These are phyloP conservation scores for Diaporthe longicolla DNA, from an alignment of 2,329 filamentous ascomycete genomes.

Conservation along the genomic window DNA sequence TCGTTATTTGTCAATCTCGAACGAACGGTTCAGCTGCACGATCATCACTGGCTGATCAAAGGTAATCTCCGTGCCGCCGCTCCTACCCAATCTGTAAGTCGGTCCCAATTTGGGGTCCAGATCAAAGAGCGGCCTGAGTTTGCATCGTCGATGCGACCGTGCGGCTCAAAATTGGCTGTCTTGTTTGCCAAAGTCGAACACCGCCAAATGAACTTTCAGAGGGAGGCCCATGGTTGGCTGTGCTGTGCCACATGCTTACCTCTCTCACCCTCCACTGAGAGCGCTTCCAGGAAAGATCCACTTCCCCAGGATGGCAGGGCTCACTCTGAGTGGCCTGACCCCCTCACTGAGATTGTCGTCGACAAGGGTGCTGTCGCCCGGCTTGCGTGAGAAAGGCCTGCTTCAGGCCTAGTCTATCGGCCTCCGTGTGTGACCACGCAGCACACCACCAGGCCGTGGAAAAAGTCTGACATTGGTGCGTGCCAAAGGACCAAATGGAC, in stretches of 20 bases:
- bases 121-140: slow-evolving; percentile 6
- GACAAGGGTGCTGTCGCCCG: slow-evolving; percentile 20
- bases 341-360: slow-evolving; percentile 31
- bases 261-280: slow-evolving; percentile 13
- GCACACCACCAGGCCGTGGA: slow-evolving; percentile 7
- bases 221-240: slow-evolving; percentile 23
- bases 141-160: slow-evolving; percentile 36
- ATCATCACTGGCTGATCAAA: slow-evolving; percentile 3
- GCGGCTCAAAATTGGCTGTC: slow-evolving; percentile 36
- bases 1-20: not conserved
- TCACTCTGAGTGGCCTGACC: slow-evolving; percentile 37
- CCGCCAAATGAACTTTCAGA: slow-evolving; percentile 2
- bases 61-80: slow-evolving; percentile 19
- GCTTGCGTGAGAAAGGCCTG: slow-evolving; percentile 19
- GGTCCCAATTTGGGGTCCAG: slow-evolving; percentile 19
- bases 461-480: slow-evolving; percentile 27
- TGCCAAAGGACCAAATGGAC: slow-evolving; percentile 29
- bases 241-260: slow-evolving; percentile 38
- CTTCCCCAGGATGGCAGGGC: slow-evolving; percentile 6
- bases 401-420: slow-evolving; percentile 28
- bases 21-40: slow-evolving; percentile 2
- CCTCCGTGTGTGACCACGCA: slow-evolving; percentile 33
- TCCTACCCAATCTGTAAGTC: not conserved
- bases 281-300: slow-evolving; percentile 24
- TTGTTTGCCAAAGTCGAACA: slow-evolving; percentile 8